Evolutionary conservation across 768 basidiomycete species (phyloP).

Genomic region (Lyophyllum decastes): DNA sequence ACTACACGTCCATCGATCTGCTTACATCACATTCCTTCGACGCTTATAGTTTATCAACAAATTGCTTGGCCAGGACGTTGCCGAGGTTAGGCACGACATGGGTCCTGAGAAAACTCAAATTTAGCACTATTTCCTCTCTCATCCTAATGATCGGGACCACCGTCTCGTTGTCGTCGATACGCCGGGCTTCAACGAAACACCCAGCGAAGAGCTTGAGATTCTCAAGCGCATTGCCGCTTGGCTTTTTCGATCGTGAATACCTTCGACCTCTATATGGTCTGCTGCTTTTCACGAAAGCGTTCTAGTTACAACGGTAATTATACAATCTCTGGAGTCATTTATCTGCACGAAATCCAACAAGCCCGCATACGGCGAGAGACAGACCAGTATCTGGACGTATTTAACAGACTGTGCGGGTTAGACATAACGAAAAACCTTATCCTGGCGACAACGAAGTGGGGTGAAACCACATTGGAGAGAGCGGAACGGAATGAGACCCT

Average conservation of each 20-base stretch:
- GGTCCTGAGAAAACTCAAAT: constrained; percentile 10
- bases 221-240: constrained; percentile 19
- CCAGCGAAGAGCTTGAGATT: constrained; percentile 14
- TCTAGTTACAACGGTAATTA: constrained; percentile 13
- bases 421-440: constrained; percentile 11
- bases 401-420: constrained; percentile 14
- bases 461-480: neutral
- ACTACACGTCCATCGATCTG: neutral
- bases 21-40: neutral
- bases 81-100: constrained; percentile 12
- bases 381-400: constrained; percentile 16
- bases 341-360: constrained; percentile 16
- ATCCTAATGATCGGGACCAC: neutral
- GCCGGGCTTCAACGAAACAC: constrained; percentile 24
- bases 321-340: constrained; percentile 18
- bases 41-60: neutral
- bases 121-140: constrained; percentile 6
- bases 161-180: constrained; percentile 22
- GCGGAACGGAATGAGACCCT: constrained; percentile 7
- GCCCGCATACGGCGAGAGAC: constrained; percentile 15
- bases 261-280: neutral
- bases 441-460: constrained; percentile 18
- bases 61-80: neutral
- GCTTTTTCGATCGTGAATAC: constrained; percentile 17
- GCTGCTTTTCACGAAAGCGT: neutral